A percentile compares a stretch with the other conserved stretches of the same genome.
These are phyloP conservation scores for Clavispora santaluciae DNA, from an alignment of 805 yeast genomes.

Conservation along the genomic window DNA sequence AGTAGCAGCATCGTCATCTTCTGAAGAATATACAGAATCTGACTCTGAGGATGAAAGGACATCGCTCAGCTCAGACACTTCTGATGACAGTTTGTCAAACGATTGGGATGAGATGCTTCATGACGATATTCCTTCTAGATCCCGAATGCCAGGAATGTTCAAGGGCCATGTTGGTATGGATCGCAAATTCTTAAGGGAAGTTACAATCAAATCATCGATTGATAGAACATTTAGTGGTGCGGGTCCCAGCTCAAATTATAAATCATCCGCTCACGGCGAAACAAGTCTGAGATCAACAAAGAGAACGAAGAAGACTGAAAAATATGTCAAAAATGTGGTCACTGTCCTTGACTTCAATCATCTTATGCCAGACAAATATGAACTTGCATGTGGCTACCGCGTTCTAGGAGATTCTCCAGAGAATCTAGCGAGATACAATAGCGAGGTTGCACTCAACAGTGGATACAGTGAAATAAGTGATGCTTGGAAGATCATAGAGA, in stretches of 20 bases:
- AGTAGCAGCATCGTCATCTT: background rate
- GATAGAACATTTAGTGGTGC: slow-evolving; percentile 36
- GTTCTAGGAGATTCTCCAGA: slow-evolving; percentile 62
- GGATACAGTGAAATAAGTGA: slow-evolving; percentile 62
- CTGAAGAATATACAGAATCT: slow-evolving; percentile 6
- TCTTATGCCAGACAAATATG: slow-evolving; percentile 70
- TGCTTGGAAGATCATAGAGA: slow-evolving; percentile 65
- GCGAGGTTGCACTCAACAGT: slow-evolving; percentile 59
- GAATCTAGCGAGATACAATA: slow-evolving; percentile 62
- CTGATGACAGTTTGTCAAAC: slow-evolving; percentile 59
- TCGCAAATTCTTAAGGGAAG: slow-evolving; percentile 20
- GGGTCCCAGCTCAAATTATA: slow-evolving; percentile 32
- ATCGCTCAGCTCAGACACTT: slow-evolving; percentile 19
- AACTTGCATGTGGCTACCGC: slow-evolving; percentile 62
- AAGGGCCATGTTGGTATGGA: slow-evolving; percentile 39
- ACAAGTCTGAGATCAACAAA: slow-evolving; percentile 18
- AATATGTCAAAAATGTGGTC: slow-evolving; percentile 48
- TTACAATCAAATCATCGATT: slow-evolving; percentile 23
- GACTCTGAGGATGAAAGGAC: slow-evolving; percentile 12
- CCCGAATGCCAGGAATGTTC: slow-evolving; percentile 49
- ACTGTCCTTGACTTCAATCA: slow-evolving; percentile 60
- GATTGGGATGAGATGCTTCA: slow-evolving; percentile 66
- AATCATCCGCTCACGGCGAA: slow-evolving; percentile 37
- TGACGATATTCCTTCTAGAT: slow-evolving; percentile 48
- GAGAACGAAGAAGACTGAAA: slow-evolving; percentile 17